A percentile compares a stretch with the other conserved stretches of the same genome.
Evolutionary conservation across 345 rosid species (phyloP).

Genomic region (Schrenkiella parvula): DNA sequence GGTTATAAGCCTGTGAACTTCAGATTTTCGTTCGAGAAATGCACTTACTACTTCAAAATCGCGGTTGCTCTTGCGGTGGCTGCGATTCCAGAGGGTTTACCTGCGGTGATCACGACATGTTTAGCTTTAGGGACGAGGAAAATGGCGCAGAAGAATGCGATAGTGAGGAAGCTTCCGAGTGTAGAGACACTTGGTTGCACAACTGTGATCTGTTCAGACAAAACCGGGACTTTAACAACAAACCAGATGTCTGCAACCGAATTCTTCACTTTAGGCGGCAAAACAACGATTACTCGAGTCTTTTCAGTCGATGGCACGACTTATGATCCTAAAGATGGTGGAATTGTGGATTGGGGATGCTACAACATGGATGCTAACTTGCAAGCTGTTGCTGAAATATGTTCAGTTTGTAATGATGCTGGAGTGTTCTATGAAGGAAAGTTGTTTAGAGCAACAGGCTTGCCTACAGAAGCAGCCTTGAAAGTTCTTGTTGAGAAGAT

Average conservation of each 20-base stretch:
- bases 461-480: slow-evolving; percentile 97
- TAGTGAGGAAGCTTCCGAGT: slow-evolving; percentile 88
- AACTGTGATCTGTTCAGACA: slow-evolving; percentile 89
- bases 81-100: slow-evolving; percentile 96
- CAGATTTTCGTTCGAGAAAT: slow-evolving; percentile 90
- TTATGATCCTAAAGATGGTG: slow-evolving; percentile 78
- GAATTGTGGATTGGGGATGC: slow-evolving; percentile 68
- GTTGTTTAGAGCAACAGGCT: slow-evolving; percentile 61
- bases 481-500: slow-evolving; percentile 96
- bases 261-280: too few species aligned
- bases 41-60: slow-evolving; percentile 96
- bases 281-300: too few species aligned
- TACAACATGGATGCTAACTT: too few species aligned
- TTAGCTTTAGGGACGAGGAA: slow-evolving; percentile 92
- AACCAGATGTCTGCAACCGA: slow-evolving; percentile 97
- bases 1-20: slow-evolving; percentile 89
- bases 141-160: slow-evolving; percentile 97
- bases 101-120: slow-evolving; percentile 95
- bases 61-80: slow-evolving; percentile 97
- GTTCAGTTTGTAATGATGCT: slow-evolving; percentile 89
- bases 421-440: slow-evolving; percentile 64
- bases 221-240: slow-evolving; percentile 93
- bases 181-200: slow-evolving; percentile 98
- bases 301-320: slow-evolving; percentile 82
- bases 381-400: too few species aligned